Conservation (phyloP, 2,329 filamentous ascomycete genomes). For the Didymella segeticola region DNA sequence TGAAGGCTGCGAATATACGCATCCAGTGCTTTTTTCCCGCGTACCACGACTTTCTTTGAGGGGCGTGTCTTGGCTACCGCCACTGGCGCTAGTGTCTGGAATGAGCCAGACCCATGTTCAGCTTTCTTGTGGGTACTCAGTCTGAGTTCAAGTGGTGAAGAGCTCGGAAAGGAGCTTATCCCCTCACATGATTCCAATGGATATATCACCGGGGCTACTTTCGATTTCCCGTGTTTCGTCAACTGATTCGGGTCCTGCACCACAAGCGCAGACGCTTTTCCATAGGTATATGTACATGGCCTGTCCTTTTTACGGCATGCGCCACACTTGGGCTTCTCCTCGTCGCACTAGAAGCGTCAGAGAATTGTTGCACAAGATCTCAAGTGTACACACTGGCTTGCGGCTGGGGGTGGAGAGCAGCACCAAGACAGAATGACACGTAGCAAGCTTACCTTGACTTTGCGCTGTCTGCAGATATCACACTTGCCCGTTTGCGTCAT, state of each 20-base stretch:
- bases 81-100: slow-evolving; percentile 31
- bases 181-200: slow-evolving; percentile 11
- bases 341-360: slow-evolving; percentile 35
- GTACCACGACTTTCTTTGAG: slow-evolving; percentile 21
- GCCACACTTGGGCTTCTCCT: slow-evolving; percentile 37
- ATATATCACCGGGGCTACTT: slow-evolving; percentile 21
- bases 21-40: slow-evolving; percentile 25
- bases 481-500: slow-evolving; percentile 45
- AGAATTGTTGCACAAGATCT: background rate
- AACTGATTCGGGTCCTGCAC: slow-evolving; percentile 38
- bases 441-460: slow-evolving; percentile 36
- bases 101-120: slow-evolving; percentile 33
- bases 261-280: slow-evolving; percentile 35
- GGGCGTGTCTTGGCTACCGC: slow-evolving; percentile 18
- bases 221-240: slow-evolving; percentile 39
- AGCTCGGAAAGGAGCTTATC: background rate
- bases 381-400: background rate
- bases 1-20: slow-evolving; percentile 23
- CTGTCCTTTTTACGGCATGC: slow-evolving; percentile 39
- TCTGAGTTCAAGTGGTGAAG: slow-evolving; percentile 20
- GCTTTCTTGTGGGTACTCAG: slow-evolving; percentile 28
- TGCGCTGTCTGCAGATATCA: slow-evolving; percentile 39
- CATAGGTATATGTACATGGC: slow-evolving; percentile 36
- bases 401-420: background rate
- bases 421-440: background rate